phyloP scores from a whole-genome alignment of 1,139 yeast species.

The Meyerozyma smithsonii region DNA sequence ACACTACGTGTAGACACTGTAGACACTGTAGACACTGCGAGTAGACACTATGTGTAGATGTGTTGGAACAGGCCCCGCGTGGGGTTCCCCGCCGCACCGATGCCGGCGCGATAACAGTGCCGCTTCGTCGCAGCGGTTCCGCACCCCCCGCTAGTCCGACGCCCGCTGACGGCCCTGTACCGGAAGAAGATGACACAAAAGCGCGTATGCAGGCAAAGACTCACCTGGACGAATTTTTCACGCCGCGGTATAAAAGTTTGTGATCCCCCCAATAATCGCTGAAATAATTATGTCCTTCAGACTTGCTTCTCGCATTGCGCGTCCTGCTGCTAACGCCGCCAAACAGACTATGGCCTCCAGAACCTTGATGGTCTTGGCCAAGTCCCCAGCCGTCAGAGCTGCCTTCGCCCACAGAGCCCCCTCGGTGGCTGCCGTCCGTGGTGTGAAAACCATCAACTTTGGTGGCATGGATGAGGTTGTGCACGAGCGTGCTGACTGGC shows the following conservation, averaged over 20 bases:
- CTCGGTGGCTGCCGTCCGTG: slow-evolving; percentile 55
- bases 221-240: slow-evolving; percentile 3
- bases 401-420: slow-evolving; percentile 31
- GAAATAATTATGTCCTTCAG: slow-evolving; percentile 49
- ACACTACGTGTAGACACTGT: too few species aligned
- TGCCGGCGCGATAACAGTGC: too few species aligned
- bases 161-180: slow-evolving; percentile 10
- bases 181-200: slow-evolving; percentile 4
- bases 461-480: slow-evolving; percentile 95
- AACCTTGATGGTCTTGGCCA: slow-evolving; percentile 59
- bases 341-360: slow-evolving; percentile 56
- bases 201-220: slow-evolving; percentile 1
- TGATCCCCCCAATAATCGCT: slow-evolving; percentile 7
- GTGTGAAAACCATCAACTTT: slow-evolving; percentile 93
- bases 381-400: slow-evolving; percentile 39
- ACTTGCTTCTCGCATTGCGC: slow-evolving; percentile 56
- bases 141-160: slow-evolving; percentile 1
- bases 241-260: slow-evolving; percentile 7
- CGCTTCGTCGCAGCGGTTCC: too few species aligned
- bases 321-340: slow-evolving; percentile 38
- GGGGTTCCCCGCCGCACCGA: too few species aligned
- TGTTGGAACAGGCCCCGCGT: too few species aligned
- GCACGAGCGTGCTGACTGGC: slow-evolving; percentile 99
- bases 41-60: too few species aligned
- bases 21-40: too few species aligned